Percentiles rank a stretch among this genome's conserved stretches.
These are phyloP conservation scores for Pleurotus tuoliensis DNA, from an alignment of 768 basidiomycete genomes.

Conservation along the genomic window DNA sequence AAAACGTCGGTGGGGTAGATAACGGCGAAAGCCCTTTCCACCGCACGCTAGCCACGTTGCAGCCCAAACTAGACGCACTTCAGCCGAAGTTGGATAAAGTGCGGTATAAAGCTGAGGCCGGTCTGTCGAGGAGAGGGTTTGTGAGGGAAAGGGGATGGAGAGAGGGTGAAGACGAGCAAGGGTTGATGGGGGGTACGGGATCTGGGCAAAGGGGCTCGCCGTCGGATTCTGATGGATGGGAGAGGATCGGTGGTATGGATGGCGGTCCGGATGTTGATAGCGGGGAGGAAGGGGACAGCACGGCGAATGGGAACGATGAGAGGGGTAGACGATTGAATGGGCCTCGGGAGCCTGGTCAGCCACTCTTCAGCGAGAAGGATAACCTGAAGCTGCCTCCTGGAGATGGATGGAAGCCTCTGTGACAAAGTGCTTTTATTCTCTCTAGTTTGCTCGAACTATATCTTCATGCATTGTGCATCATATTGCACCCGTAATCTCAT, in stretches of 20 bases:
- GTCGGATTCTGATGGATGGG: slow-evolving; percentile 19
- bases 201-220: background rate
- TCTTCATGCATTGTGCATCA: no score
- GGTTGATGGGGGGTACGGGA: slow-evolving; percentile 13
- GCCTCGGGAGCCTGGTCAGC: slow-evolving; percentile 13
- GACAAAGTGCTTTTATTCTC: background rate
- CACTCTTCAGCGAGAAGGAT: slow-evolving; percentile 36
- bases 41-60: slow-evolving; percentile 37
- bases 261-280: slow-evolving; percentile 18
- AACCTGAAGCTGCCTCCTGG: slow-evolving; percentile 59
- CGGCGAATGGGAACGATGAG: slow-evolving; percentile 4
- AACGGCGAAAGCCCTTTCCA: slow-evolving; percentile 30
- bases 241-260: slow-evolving; percentile 13
- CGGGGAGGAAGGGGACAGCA: slow-evolving; percentile 10
- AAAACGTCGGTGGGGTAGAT: background rate
- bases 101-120: slow-evolving; percentile 70
- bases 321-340: slow-evolving; percentile 6
- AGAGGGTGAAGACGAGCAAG: slow-evolving; percentile 36
- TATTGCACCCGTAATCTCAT: no score
- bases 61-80: slow-evolving; percentile 25
- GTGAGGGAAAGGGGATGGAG: slow-evolving; percentile 28
- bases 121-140: slow-evolving; percentile 54
- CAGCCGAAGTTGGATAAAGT: slow-evolving; percentile 60
- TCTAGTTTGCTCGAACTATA: no score
- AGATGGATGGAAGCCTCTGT: slow-evolving; percentile 45